phyloP scores from a whole-genome alignment of 495 filamentous ascomycete species.

The Physcia stellaris region DNA sequence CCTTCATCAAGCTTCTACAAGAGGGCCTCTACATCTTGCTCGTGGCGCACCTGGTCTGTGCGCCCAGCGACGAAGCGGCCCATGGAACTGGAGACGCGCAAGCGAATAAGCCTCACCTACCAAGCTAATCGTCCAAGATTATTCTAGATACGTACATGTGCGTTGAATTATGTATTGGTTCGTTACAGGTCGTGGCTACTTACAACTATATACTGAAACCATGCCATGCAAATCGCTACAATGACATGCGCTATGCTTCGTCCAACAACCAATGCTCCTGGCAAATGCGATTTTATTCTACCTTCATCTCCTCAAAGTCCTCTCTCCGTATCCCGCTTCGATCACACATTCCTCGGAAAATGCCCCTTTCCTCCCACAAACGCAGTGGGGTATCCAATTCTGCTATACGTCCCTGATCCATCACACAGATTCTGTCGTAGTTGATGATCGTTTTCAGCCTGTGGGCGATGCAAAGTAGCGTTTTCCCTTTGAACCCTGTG shows the following conservation, averaged over 20 bases:
- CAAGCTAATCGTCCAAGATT: not conserved
- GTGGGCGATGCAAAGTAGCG: conserved; percentile 90
- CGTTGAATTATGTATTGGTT: not conserved
- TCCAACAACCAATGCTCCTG: too few relatives aligned
- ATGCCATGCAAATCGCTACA: conserved; percentile 1
- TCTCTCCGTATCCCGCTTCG: conserved; percentile 66
- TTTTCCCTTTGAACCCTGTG: conserved; percentile 74
- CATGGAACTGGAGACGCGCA: too few relatives aligned
- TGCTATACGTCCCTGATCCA: conserved; percentile 77
- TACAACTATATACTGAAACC: not conserved
- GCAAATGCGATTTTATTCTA: conserved; percentile 2
- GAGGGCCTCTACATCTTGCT: too few relatives aligned
- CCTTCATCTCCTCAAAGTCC: conserved; percentile 39
- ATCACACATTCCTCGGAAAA: conserved; percentile 89
- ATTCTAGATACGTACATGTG: not conserved
- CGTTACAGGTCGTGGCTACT: not conserved
- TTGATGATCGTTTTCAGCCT: conserved; percentile 77
- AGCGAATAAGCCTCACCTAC: too few relatives aligned
- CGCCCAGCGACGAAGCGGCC: too few relatives aligned
- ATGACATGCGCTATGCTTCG: not conserved
- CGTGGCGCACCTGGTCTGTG: too few relatives aligned
- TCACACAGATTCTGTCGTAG: conserved; percentile 94
- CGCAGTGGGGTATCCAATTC: conserved; percentile 67
- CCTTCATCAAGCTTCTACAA: too few relatives aligned
- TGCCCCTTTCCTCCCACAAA: conserved; percentile 58